Conservation (phyloP, 495 filamentous ascomycete species). For the Neurospora sp. region DNA sequence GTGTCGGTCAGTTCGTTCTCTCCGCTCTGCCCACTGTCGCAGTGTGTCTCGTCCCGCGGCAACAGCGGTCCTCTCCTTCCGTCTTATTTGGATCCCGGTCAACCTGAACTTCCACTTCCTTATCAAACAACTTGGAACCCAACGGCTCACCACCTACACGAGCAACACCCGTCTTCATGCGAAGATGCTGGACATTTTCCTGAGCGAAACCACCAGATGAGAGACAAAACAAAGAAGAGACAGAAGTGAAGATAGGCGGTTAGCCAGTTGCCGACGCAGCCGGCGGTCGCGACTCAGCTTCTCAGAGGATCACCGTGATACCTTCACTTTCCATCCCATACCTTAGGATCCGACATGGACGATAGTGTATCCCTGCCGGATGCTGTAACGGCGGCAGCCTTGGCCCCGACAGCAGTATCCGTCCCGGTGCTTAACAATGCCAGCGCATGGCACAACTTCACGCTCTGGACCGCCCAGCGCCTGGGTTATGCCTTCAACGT, state of each 20-base stretch:
- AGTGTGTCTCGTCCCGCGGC: not conserved
- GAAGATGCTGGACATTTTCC: not conserved
- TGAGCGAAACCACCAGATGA: not conserved
- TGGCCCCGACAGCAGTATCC: conserved; percentile 3
- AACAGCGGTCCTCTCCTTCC: not conserved
- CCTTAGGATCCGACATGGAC: not conserved
- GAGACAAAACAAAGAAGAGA: not conserved
- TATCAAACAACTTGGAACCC: not conserved
- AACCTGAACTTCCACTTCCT: not conserved
- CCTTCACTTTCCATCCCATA: not conserved
- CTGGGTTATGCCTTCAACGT: conserved; percentile 31
- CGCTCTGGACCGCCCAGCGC: conserved; percentile 34
- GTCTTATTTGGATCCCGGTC: not conserved
- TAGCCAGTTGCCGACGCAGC: not conserved
- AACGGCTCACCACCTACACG: not conserved
- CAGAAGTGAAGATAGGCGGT: not conserved
- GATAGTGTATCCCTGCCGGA: not conserved
- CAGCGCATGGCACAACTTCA: conserved; percentile 38
- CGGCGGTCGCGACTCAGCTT: not conserved
- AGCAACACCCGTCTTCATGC: not conserved
- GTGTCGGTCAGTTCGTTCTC: not conserved
- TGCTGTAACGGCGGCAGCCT: conserved; percentile 7
- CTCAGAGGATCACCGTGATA: not conserved
- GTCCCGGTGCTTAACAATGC: conserved; percentile 22
- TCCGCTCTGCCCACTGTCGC: not conserved